These are phyloP conservation scores for Byssochlamys sp. DNA, from an alignment of 2,329 filamentous ascomycete species.

Conservation along the genomic window DNA sequence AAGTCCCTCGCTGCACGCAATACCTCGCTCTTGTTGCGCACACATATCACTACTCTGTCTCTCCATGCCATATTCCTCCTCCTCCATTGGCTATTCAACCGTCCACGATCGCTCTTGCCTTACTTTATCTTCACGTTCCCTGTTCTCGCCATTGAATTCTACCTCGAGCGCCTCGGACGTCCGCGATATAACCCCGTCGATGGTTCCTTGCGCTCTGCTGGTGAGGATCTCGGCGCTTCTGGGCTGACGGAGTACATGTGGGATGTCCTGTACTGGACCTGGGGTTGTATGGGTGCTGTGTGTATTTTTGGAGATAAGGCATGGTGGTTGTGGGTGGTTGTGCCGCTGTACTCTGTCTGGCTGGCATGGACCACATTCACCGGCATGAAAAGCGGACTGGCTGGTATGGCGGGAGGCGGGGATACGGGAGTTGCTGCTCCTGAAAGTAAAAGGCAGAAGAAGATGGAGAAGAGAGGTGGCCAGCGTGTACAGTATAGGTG, in stretches of 20 bases:
- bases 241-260: slow-evolving; percentile 97
- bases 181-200: slow-evolving; percentile 60
- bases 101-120: slow-evolving; percentile 51
- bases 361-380: slow-evolving; percentile 37
- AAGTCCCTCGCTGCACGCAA: slow-evolving; percentile 68
- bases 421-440: slow-evolving; percentile 13
- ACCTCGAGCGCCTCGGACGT: slow-evolving; percentile 74
- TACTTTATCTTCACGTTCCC: slow-evolving; percentile 68
- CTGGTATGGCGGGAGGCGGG: slow-evolving; percentile 31
- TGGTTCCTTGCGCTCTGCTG: slow-evolving; percentile 60
- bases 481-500: slow-evolving; percentile 36
- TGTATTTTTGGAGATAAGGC: slow-evolving; percentile 71
- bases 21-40: slow-evolving; percentile 63
- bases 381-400: slow-evolving; percentile 37
- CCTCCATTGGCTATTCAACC: slow-evolving; percentile 55
- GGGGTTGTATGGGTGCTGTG: slow-evolving; percentile 63
- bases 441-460: slow-evolving; percentile 45
- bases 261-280: slow-evolving; percentile 91
- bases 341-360: slow-evolving; percentile 41
- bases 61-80: slow-evolving; percentile 68
- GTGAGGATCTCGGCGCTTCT: slow-evolving; percentile 77
- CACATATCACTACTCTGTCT: slow-evolving; percentile 64
- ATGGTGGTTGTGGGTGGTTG: slow-evolving; percentile 53
- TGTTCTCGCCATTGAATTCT: slow-evolving; percentile 68
- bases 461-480: slow-evolving; percentile 44